Evolutionary conservation across 257 asterid genomes (phyloP), one percentile per base, ranked within the genome.

Genomic region (Solanum microdontum): DNA sequence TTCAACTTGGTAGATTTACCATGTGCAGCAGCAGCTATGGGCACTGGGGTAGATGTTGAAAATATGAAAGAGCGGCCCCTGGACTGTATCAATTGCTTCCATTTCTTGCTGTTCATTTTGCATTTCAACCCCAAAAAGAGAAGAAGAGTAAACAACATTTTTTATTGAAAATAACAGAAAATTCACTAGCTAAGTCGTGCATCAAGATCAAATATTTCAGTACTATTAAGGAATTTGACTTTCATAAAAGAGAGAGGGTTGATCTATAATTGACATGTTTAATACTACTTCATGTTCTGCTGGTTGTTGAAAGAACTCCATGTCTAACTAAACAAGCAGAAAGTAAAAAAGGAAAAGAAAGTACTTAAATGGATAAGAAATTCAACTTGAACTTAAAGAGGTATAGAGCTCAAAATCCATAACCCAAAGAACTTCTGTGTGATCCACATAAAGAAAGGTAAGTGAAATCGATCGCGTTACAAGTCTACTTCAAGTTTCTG

Each of bases 51-150:
- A 75, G 99, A 93, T 86, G 99, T 95, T 83, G 99, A 97, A 91
- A 97, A 97, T 93, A 97, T 97, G 91, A 97, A 97, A 88, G 99
- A 95, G 60, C 99, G 96, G 19, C 99, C 99, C 58, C 98, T 92
- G 40, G 99, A 97, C 90, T 97, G 99, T 89, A 97, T 94, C 36
- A 97, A 94, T 90, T 94, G 92, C 93, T 97, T 97, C 99, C 99
- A 97, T 88, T 87, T 91, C 93, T 95, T 93, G 96, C 99, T 97
- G 98, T 83, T 82, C 86, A 90, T 88, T 87, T 87, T 87, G 89
- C 75, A 84, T 14, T 72, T 12, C 87, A 86, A 73, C 40, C 28
- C 88, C 39, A 87, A 60, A 24, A 30, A 13, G 48, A 70, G 40
- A 70, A 26, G 83, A 32, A 26, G 58, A 86, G 19, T 76, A 48